These are phyloP conservation scores for Periconia sp. DNA, from an alignment of 2,329 filamentous ascomycete genomes.

Conservation along the genomic window DNA sequence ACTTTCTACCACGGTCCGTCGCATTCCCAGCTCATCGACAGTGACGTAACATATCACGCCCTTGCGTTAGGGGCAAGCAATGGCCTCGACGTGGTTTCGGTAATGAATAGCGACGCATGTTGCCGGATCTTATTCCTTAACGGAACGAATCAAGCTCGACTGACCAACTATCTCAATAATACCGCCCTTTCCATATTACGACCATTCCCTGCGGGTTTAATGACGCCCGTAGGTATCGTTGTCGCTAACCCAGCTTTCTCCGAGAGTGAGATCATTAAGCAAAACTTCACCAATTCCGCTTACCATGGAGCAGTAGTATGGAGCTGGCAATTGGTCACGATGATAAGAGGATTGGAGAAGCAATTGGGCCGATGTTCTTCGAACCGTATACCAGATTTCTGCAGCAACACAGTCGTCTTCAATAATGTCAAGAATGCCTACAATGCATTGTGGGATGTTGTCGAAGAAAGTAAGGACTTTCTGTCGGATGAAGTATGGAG, in stretches of 20 bases:
- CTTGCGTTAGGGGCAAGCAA: conserved; percentile 58
- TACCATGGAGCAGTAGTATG: conserved; percentile 68
- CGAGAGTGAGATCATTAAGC: conserved; percentile 43
- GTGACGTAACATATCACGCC: conserved; percentile 56
- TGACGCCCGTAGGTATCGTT: conserved; percentile 58
- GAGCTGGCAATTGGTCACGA: conserved; percentile 67
- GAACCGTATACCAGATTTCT: background rate
- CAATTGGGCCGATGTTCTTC: conserved; percentile 57
- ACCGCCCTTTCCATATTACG: conserved; percentile 59
- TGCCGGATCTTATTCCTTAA: conserved; percentile 66
- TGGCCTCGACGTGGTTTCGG: conserved; percentile 52
- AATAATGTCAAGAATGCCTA: conserved; percentile 51
- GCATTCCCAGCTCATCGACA: conserved; percentile 46
- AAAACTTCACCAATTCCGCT: conserved; percentile 58
- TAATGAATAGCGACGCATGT: conserved; percentile 66
- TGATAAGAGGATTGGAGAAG: conserved; percentile 60
- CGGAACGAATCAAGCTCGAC: conserved; percentile 58
- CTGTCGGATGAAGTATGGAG: conserved; percentile 65
- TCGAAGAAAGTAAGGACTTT: conserved; percentile 57
- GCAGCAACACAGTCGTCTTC: background rate
- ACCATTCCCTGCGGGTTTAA: conserved; percentile 61
- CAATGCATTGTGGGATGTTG: conserved; percentile 62
- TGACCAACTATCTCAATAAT: conserved; percentile 59
- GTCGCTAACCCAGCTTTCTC: conserved; percentile 65
- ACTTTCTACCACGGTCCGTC: conserved; percentile 49